Percentiles rank a stretch among this genome's conserved stretches.
Conservation (phyloP, 1,284 basidiomycete genomes). For the Cutaneotrichosporon sp. region DNA sequence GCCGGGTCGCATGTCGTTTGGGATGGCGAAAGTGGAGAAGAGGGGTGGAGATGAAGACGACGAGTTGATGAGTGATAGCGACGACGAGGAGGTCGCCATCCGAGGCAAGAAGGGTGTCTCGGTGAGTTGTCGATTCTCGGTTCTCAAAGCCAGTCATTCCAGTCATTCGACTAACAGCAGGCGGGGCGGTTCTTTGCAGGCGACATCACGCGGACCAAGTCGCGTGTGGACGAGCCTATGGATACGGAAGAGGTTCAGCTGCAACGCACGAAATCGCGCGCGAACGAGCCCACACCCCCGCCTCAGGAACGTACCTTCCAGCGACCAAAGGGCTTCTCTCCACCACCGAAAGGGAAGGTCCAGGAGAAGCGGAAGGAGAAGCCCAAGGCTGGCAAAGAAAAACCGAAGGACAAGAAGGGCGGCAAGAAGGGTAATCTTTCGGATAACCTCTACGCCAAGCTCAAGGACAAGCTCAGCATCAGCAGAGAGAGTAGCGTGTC, state of each 20-base stretch:
- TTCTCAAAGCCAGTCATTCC: no score
- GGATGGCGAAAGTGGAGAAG: conserved; percentile 20
- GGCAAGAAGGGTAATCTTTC: background rate
- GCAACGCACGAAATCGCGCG: background rate
- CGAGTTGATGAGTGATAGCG: conserved; percentile 16
- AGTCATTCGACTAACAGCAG: background rate
- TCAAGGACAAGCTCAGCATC: conserved; percentile 4
- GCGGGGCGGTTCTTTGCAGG: background rate
- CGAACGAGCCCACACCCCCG: background rate
- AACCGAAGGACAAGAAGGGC: background rate
- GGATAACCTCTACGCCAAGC: background rate
- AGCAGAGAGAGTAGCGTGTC: conserved; percentile 1
- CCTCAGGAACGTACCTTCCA: conserved; percentile 8
- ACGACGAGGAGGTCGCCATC: conserved; percentile 8
- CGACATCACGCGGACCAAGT: background rate
- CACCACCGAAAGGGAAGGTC: conserved; percentile 11
- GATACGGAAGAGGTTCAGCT: background rate
- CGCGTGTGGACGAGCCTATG: background rate
- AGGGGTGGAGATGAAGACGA: conserved; percentile 18
- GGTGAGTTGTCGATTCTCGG: background rate
- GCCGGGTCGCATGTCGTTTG: conserved; percentile 31
- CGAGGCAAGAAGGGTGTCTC: background rate
- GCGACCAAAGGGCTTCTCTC: conserved; percentile 10
- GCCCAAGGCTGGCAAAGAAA: background rate
- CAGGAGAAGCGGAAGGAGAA: conserved; percentile 1